Conservation (phyloP, 352 stramenopile species). For the Nannochloropsis limnetica region DNA sequence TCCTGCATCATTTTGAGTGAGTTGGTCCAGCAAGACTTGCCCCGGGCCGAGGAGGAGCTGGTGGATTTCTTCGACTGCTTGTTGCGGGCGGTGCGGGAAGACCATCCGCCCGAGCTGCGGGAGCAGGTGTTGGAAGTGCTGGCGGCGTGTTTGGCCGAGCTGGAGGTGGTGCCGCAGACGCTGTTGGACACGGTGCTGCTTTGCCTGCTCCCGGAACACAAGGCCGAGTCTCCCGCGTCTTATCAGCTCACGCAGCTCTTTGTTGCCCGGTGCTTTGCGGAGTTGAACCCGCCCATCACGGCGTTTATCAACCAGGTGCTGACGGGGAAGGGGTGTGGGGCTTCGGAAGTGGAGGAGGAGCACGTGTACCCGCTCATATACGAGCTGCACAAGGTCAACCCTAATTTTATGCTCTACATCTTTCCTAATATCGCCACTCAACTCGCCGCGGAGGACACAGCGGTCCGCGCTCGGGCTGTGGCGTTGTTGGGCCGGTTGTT, state of each 20-base stretch:
- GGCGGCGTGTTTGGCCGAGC: slow-evolving; percentile 48
- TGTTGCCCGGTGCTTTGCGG: slow-evolving; percentile 37
- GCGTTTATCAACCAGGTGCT: slow-evolving; percentile 50
- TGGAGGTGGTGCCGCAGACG: slow-evolving; percentile 48
- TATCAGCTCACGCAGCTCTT: slow-evolving; percentile 46
- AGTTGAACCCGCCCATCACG: slow-evolving; percentile 44
- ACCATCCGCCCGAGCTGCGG: slow-evolving; percentile 43
- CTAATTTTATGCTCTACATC: slow-evolving; percentile 50
- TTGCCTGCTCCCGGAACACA: slow-evolving; percentile 48
- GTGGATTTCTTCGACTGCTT: slow-evolving; percentile 50
- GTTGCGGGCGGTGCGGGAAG: slow-evolving; percentile 43
- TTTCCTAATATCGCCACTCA: slow-evolving; percentile 50
- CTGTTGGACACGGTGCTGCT: slow-evolving; percentile 52
- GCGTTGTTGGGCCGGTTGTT: slow-evolving; percentile 49
- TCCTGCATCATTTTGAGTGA: slow-evolving; percentile 53
- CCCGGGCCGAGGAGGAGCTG: slow-evolving; percentile 46
- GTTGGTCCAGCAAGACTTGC: slow-evolving; percentile 46
- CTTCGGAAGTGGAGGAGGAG: slow-evolving; percentile 35
- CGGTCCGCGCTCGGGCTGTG: slow-evolving; percentile 41
- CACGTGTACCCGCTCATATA: slow-evolving; percentile 49
- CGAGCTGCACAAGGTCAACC: slow-evolving; percentile 48
- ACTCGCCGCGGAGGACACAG: slow-evolving; percentile 48
- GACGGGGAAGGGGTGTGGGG: slow-evolving; percentile 38
- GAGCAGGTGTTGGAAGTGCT: slow-evolving; percentile 47
- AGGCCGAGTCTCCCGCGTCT: slow-evolving; percentile 44